Evolutionary conservation across 139 green algal species (phyloP).

Genomic region (Zygnema cylindricum): DNA sequence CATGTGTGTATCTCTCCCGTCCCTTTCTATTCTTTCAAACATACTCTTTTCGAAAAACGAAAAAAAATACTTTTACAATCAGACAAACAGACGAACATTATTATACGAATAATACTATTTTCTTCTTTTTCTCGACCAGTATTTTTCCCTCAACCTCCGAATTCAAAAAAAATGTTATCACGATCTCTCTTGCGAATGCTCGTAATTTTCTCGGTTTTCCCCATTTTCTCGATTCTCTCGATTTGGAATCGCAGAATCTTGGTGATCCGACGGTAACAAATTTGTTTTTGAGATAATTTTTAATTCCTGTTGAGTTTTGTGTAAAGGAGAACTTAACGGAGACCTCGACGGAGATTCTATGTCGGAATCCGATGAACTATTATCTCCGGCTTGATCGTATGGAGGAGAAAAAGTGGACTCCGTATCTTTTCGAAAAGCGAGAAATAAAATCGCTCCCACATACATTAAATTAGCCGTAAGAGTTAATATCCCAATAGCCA

Average conservation of each 20-base stretch:
- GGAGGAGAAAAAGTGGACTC: constrained; percentile 35
- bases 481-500: background rate
- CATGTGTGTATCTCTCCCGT: no score
- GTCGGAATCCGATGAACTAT: background rate
- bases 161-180: background rate
- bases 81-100: background rate
- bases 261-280: background rate
- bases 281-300: background rate
- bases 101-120: background rate
- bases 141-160: background rate
- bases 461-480: constrained; percentile 17
- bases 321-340: background rate
- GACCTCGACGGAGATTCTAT: background rate
- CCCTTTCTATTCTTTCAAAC: no score
- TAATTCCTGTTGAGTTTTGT: background rate
- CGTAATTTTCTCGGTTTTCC: background rate
- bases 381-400: background rate
- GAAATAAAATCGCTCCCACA: constrained; percentile 23
- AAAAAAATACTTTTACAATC: background rate
- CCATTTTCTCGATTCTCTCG: background rate
- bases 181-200: background rate
- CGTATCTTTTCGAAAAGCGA: constrained; percentile 41
- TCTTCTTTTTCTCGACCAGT: background rate
- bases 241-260: background rate
- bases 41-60: no score